Base-by-base conservation (phyloP, 2,329 filamentous ascomycete genomes). In the Macrophomina tecta region DNA sequence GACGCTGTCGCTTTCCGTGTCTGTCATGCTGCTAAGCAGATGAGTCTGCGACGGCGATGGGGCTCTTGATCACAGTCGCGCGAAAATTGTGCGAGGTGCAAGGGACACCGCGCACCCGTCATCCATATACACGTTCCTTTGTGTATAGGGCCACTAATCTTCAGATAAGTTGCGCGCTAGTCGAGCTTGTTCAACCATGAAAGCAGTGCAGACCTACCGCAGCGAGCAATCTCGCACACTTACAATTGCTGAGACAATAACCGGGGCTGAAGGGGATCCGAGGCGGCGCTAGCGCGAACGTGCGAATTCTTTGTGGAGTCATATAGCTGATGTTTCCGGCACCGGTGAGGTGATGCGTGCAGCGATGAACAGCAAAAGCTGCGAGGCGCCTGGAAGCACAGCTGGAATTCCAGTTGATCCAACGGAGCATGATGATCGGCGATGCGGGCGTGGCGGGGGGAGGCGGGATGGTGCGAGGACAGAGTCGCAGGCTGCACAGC, bases 401-500 rank as follows among this genome's bases (percentile, higher is more conserved):
- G 23, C 23, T 23, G 23, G 23, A 23, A 16, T 45, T 9, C 42
- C 36, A 3, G 36, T 38, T 12, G 11, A 18, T 9, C 11, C 53
- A 40, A n/a, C 55, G 36, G 23, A 23, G 16, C 18, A 23, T 60
- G 40, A 40, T n/a, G 56, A 61, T 61, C 56, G 56, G 42, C 42
- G 56, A 48, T 46, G 56, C 38, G 40, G 56, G 56, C 36, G 36
- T 12, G 1, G 36, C 36, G 36, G 55, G 40, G 55, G 55, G 28
- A 46, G 4, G 55, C 40, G 28, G 55, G 55, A 60, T 14, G 38
- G 38, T 18, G 55, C 16, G 40, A 34, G 55, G 40, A 30, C 56
- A 61, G 42, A 49, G 42, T 18, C 36, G 56, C 56, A 36, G 56
- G 56, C 42, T 49, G 56, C 42, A 61, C 30, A 36, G 42, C 30